A percentile compares a stretch with the other conserved stretches of the same genome.
phyloP scores from a whole-genome alignment of 768 basidiomycete genomes.

The button mushroom (Agaricus bisporus) region DNA sequence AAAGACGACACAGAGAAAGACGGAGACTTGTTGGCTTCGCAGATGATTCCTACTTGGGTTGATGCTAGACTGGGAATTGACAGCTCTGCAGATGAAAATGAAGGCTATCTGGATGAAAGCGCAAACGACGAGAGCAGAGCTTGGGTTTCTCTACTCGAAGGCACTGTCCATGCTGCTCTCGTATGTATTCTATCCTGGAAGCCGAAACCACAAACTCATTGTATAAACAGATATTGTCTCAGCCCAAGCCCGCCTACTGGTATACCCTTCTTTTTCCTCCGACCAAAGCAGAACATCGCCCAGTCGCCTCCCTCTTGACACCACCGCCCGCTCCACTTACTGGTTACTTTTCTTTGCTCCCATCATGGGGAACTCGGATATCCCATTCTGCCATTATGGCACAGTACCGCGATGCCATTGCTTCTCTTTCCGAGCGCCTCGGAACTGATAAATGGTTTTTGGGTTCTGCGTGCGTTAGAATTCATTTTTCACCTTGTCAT shows the following conservation, averaged over 20 bases:
- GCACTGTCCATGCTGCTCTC: conserved; percentile 69
- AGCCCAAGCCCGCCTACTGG: conserved; percentile 38
- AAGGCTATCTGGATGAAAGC: conserved; percentile 59
- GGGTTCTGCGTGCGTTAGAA: conserved; percentile 50
- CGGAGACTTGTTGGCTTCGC: conserved; percentile 53
- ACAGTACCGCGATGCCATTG: conserved; percentile 66
- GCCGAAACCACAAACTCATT: conserved; percentile 6
- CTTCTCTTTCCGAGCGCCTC: conserved; percentile 68
- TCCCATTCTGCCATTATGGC: conserved; percentile 42
- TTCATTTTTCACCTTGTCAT: background rate
- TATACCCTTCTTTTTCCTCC: conserved; percentile 34
- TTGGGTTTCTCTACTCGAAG: conserved; percentile 78
- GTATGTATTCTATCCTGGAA: conserved; percentile 31
- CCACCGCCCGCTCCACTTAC: conserved; percentile 68
- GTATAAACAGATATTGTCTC: conserved; percentile 37
- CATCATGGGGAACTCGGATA: conserved; percentile 53
- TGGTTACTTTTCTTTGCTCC: conserved; percentile 60
- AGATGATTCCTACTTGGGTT: conserved; percentile 70
- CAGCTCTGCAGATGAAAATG: conserved; percentile 37
- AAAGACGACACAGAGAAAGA: conserved; percentile 23
- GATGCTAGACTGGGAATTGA: conserved; percentile 42
- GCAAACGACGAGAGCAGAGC: conserved; percentile 72
- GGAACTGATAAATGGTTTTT: conserved; percentile 80
- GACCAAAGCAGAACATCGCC: conserved; percentile 16
- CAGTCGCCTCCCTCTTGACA: conserved; percentile 44